A percentile compares a stretch with the other conserved stretches of the same genome.
Evolutionary conservation across 1,284 basidiomycete genomes (phyloP).

Genomic region (Leccinum variabile): DNA sequence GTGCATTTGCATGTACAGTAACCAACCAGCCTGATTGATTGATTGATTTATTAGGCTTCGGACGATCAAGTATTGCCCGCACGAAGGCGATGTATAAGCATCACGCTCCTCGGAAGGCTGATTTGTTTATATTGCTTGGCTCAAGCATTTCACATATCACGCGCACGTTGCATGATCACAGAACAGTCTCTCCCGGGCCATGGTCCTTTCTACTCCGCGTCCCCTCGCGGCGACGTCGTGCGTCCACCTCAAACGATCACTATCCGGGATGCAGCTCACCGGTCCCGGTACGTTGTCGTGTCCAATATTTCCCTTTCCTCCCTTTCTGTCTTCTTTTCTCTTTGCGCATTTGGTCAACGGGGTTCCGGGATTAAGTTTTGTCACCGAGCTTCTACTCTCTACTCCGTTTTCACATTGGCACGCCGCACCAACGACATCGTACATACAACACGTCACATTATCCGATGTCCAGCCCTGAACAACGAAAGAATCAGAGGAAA

Average conservation of each 20-base stretch:
- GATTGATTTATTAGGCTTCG: neutral
- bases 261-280: neutral
- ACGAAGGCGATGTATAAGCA: neutral
- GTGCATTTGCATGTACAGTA: neutral
- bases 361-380: neutral
- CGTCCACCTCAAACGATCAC: neutral
- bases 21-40: neutral
- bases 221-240: slow-evolving; percentile 12
- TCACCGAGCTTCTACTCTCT: neutral
- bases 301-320: neutral
- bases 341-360: neutral
- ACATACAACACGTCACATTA: neutral
- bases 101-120: neutral
- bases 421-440: neutral
- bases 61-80: slow-evolving; percentile 2
- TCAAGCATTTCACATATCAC: neutral
- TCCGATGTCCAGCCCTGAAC: neutral
- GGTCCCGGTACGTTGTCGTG: neutral
- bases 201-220: neutral
- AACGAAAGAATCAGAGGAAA: neutral
- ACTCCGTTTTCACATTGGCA: neutral
- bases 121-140: neutral
- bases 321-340: neutral
- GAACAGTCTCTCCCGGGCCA: neutral
- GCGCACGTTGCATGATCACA: neutral